These are phyloP conservation scores for Trichosporon coremiiforme DNA, from an alignment of 1,284 basidiomycete species.

Conservation along the genomic window DNA sequence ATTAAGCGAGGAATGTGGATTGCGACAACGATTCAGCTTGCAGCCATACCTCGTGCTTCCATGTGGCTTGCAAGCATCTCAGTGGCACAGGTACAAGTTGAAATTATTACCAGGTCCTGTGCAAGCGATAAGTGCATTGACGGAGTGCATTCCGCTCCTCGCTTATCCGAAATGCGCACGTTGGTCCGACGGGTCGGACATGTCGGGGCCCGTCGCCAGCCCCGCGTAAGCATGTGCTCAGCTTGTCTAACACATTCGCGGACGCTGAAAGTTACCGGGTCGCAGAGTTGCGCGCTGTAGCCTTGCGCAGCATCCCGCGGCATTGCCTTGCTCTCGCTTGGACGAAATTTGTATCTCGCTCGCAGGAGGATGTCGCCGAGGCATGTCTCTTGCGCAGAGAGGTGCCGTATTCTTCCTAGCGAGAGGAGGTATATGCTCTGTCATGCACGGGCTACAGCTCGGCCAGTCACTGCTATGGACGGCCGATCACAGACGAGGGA, in stretches of 20 bases:
- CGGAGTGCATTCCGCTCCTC: neutral
- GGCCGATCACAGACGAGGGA: neutral
- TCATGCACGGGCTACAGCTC: no score
- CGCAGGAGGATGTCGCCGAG: neutral
- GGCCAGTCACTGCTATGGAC: neutral
- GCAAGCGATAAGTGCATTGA: neutral
- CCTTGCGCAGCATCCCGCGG: neutral
- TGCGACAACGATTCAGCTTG: neutral
- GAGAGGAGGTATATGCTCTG: neutral
- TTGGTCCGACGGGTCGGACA: neutral
- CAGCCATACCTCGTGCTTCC: neutral
- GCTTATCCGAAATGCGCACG: neutral
- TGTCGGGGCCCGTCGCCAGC: no score
- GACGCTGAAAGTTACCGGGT: neutral
- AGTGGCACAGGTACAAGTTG: neutral
- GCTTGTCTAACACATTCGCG: neutral
- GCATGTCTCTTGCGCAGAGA: neutral
- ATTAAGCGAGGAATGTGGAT: constrained; percentile 2
- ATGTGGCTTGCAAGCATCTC: neutral
- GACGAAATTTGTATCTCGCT: neutral
- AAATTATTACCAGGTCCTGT: neutral
- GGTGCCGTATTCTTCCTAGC: neutral
- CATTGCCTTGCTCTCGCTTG: neutral
- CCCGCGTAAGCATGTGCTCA: neutral
- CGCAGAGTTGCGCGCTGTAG: neutral